Conservation (phyloP, 805 yeast species). For the Saccharomycopsis sp. region DNA sequence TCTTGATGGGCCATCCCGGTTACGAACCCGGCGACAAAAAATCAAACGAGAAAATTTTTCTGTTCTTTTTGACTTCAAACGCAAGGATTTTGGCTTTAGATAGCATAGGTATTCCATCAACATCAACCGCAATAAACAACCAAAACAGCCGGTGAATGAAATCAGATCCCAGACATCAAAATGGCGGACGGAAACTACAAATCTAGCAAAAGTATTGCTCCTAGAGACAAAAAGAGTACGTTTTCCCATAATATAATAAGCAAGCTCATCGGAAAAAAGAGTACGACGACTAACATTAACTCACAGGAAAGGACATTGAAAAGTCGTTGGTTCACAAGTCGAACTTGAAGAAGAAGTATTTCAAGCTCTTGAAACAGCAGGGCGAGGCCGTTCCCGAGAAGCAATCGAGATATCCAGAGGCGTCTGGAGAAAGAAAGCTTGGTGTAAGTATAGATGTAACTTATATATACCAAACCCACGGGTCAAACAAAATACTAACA, state of each 20-base stretch:
- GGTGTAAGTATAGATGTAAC: slow-evolving; percentile 16
- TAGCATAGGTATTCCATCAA: not conserved
- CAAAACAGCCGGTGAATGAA: too few species aligned
- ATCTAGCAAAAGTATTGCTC: not conserved
- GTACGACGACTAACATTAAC: slow-evolving; percentile 1
- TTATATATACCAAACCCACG: slow-evolving; percentile 1
- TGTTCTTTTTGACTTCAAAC: not conserved
- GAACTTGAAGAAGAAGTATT: slow-evolving; percentile 71
- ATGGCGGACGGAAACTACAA: not conserved
- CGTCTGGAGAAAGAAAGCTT: not conserved
- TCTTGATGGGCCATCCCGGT: too few species aligned
- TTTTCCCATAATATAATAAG: too few species aligned
- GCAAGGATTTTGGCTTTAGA: not conserved
- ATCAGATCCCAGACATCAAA: too few species aligned
- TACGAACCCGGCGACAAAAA: not conserved
- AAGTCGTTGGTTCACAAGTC: slow-evolving; percentile 74
- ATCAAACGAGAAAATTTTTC: not conserved
- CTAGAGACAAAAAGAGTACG: slow-evolving; percentile 1
- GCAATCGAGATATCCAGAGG: slow-evolving; percentile 12
- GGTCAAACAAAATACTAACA: not conserved
- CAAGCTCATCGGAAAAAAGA: too few species aligned
- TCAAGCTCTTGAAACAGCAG: slow-evolving; percentile 69
- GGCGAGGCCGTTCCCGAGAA: slow-evolving; percentile 51
- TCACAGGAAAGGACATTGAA: slow-evolving; percentile 59
- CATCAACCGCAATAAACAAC: too few species aligned